phyloP scores from a whole-genome alignment of 1,284 basidiomycete genomes.

The Microbotryomycetes sp. region DNA sequence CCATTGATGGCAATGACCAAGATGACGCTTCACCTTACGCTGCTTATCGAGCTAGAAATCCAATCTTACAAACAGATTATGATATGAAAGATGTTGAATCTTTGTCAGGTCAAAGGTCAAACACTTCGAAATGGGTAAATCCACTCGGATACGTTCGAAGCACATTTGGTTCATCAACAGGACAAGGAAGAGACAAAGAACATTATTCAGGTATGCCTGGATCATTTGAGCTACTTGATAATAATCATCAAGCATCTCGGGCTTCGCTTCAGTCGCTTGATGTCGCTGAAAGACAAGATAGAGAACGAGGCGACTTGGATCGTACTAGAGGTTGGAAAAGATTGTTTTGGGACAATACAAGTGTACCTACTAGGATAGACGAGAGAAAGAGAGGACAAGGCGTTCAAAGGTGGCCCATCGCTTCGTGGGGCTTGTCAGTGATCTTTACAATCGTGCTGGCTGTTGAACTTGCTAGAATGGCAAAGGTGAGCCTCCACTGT shows the following conservation, averaged over 20 bases:
- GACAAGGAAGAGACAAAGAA: not conserved
- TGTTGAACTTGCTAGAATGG: slow-evolving; percentile 59
- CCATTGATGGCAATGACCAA: slow-evolving; percentile 10
- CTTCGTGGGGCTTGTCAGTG: slow-evolving; percentile 50
- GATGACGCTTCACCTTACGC: slow-evolving; percentile 4
- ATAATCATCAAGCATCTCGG: not conserved
- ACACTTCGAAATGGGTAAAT: not conserved
- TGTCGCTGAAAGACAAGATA: slow-evolving; percentile 14
- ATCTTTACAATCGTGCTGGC: slow-evolving; percentile 64
- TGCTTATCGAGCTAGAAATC: slow-evolving; percentile 1
- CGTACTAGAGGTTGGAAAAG: slow-evolving; percentile 20
- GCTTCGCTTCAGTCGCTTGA: slow-evolving; percentile 19
- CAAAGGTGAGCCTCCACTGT: slow-evolving; percentile 64
- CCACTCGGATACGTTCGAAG: slow-evolving; percentile 13
- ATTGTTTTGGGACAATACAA: slow-evolving; percentile 35
- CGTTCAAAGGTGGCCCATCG: slow-evolving; percentile 69
- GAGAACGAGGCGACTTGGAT: slow-evolving; percentile 9
- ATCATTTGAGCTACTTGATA: not conserved
- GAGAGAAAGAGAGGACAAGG: slow-evolving; percentile 63
- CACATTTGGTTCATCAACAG: not conserved
- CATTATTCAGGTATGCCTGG: not conserved
- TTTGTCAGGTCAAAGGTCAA: no score
- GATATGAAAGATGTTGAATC: no score
- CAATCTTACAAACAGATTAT: not conserved
- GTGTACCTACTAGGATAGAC: slow-evolving; percentile 39